Conservation (phyloP, 352 stramenopile genomes). For the Pythium coloratum region DNA sequence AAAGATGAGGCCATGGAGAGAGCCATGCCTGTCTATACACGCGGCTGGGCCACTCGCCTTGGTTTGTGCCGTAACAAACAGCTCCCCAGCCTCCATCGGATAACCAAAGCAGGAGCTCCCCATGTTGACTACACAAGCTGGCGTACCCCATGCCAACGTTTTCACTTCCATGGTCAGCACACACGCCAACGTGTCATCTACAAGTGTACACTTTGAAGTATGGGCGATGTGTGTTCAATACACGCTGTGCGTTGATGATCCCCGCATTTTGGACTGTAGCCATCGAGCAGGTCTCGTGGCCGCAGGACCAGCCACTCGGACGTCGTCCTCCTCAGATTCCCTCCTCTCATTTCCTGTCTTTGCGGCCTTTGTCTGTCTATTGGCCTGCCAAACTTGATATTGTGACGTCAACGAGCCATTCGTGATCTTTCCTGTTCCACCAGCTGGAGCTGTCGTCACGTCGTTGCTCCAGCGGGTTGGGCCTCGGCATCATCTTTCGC, state of each 20-base stretch:
- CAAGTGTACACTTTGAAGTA: neutral
- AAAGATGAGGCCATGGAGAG: neutral
- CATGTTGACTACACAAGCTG: neutral
- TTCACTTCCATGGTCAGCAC: neutral
- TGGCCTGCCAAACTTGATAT: conserved; percentile 19
- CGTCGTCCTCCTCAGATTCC: conserved; percentile 6
- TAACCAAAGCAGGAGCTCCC: neutral
- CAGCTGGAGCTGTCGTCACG: neutral
- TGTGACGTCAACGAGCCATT: conserved; percentile 6
- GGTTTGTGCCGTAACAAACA: conserved; percentile 5
- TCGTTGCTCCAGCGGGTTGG: conserved; percentile 3
- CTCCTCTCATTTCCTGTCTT: neutral
- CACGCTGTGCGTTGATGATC: neutral
- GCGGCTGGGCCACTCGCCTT: neutral
- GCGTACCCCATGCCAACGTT: neutral
- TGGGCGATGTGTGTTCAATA: neutral
- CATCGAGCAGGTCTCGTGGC: neutral
- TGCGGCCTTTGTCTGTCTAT: conserved; percentile 22
- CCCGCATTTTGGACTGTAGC: neutral
- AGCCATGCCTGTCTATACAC: conserved; percentile 3
- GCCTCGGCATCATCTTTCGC: conserved; percentile 15
- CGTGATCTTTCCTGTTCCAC: neutral
- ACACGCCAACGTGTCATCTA: conserved; percentile 6
- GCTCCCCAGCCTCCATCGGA: neutral
- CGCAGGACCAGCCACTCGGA: neutral